These are phyloP conservation scores for Cercospora sojina DNA, from an alignment of 2,329 filamentous ascomycete species.

Conservation along the genomic window DNA sequence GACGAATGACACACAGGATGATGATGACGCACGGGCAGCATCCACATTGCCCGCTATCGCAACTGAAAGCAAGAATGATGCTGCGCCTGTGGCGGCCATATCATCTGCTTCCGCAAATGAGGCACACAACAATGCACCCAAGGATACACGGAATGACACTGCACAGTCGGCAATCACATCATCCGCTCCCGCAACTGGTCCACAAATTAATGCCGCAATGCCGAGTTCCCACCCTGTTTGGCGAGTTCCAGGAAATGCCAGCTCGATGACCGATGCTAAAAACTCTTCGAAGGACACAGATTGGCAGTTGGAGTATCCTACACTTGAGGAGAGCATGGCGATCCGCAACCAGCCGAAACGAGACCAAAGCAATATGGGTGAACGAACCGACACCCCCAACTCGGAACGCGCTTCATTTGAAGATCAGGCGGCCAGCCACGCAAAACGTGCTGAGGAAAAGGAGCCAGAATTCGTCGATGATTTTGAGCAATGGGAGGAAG, in stretches of 20 bases:
- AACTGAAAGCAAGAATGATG: not conserved
- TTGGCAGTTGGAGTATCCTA: not conserved
- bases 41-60: not conserved
- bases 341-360: not conserved
- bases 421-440: not conserved
- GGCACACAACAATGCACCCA: not conserved
- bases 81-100: not conserved
- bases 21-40: not conserved
- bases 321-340: not conserved
- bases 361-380: not conserved
- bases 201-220: not conserved
- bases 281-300: not conserved
- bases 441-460: too few species aligned
- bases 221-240: not conserved
- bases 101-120: not conserved
- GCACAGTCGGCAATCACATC: not conserved
- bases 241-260: not conserved
- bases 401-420: not conserved
- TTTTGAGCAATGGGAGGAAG: too few species aligned
- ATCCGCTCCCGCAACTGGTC: not conserved
- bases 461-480: too few species aligned
- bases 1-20: not conserved
- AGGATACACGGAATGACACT: not conserved
- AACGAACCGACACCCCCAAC: not conserved
- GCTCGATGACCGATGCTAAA: not conserved